Evolutionary conservation across 176 grass and related monocot genomes (phyloP).

Genomic region (Musa acuminata): DNA sequence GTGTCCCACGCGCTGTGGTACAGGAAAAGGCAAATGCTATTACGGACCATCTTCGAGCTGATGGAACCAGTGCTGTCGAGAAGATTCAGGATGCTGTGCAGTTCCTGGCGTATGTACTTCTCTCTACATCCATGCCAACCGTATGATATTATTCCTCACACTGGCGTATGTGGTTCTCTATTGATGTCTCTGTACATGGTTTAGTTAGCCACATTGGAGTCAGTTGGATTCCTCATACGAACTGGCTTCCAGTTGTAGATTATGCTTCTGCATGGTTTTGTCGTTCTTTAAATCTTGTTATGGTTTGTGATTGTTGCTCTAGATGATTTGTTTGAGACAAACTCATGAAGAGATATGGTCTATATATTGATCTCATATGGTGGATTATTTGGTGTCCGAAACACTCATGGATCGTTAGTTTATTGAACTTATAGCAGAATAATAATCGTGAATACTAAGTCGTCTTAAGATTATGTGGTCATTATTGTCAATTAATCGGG

Average conservation of each 20-base stretch:
- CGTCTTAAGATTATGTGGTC: too few species aligned
- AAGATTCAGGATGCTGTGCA: slow-evolving; percentile 89
- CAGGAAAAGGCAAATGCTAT: slow-evolving; percentile 65
- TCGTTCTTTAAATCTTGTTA: not conserved
- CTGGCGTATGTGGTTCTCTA: not conserved
- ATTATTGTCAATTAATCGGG: too few species aligned
- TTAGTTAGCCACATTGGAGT: not conserved
- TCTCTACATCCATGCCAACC: slow-evolving; percentile 74
- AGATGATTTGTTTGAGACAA: too few species aligned
- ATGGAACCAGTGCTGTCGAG: slow-evolving; percentile 48
- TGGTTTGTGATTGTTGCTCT: too few species aligned
- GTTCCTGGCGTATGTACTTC: slow-evolving; percentile 56
- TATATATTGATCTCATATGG: too few species aligned
- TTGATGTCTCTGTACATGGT: not conserved
- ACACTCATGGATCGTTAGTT: too few species aligned
- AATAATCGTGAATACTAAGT: too few species aligned
- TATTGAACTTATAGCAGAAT: too few species aligned
- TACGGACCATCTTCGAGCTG: slow-evolving; percentile 48
- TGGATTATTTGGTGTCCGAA: too few species aligned
- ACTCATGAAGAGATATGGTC: too few species aligned
- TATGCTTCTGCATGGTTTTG: not conserved
- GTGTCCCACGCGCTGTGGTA: slow-evolving; percentile 30
- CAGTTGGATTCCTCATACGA: not conserved
- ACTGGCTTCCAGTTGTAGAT: not conserved
- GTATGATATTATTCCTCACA: slow-evolving; percentile 23